phyloP scores from a whole-genome alignment of 441 rosid genomes.

The Cnidoscolus chayamansa region DNA sequence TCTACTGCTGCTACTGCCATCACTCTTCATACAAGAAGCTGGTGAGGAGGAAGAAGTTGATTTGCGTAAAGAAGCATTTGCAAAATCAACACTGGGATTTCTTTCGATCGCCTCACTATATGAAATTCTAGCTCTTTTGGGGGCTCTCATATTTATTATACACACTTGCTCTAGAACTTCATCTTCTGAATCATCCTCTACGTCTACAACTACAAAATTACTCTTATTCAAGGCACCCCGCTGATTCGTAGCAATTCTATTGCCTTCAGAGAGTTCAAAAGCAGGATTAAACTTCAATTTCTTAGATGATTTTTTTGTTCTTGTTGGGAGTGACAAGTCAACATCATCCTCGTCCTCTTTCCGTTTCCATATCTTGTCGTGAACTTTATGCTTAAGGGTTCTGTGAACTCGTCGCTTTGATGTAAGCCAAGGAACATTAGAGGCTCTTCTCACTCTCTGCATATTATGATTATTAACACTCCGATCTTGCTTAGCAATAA shows the following conservation, averaged over 20 bases:
- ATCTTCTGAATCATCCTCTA: conserved; percentile 25
- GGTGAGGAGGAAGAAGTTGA: conserved; percentile 22
- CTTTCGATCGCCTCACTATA: not conserved
- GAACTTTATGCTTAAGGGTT: not conserved
- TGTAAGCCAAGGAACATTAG: conserved; percentile 8
- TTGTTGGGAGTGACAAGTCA: not conserved
- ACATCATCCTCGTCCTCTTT: not conserved
- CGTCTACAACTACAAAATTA: conserved; percentile 14
- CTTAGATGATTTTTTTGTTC: conserved; percentile 19
- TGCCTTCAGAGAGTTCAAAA: conserved; percentile 11
- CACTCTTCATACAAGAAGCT: conserved; percentile 24
- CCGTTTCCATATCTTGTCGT: not conserved
- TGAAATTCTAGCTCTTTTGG: conserved; percentile 18
- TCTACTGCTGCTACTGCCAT: conserved; percentile 24
- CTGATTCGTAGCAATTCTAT: conserved; percentile 25
- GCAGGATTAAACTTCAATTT: conserved; percentile 19
- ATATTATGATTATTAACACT: not conserved
- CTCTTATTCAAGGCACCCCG: conserved; percentile 17
- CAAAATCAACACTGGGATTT: conserved; percentile 14
- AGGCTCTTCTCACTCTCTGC: conserved; percentile 16
- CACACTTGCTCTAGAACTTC: conserved; percentile 23
- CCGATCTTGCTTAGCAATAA: conserved; percentile 29
- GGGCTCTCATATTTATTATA: conserved; percentile 27
- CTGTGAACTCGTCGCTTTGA: conserved; percentile 22
- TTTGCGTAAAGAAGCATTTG: conserved; percentile 16